Conservation (phyloP, 2,329 filamentous ascomycete genomes). For the Trichophyton verrucosum region DNA sequence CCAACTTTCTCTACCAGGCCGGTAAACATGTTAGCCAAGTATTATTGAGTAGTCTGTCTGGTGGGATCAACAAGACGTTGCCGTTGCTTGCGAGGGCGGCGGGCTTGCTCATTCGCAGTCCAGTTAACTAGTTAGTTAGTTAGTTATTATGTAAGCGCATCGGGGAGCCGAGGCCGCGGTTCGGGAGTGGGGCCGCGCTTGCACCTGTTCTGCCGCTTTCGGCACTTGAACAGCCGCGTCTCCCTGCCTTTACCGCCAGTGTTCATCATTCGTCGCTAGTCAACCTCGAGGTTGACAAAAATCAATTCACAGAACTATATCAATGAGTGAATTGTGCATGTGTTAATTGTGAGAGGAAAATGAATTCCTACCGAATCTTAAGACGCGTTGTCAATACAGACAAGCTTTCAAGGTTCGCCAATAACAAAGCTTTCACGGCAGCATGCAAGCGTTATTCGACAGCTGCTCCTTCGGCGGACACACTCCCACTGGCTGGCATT, state of each 20-base stretch:
- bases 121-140: too few relatives aligned
- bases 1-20: constrained; percentile 87
- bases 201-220: background rate
- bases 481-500: constrained; percentile 67
- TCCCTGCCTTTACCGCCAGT: background rate
- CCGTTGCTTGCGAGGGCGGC: too few relatives aligned
- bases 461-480: constrained; percentile 32
- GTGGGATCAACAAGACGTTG: background rate
- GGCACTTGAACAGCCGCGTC: background rate
- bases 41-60: background rate
- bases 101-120: too few relatives aligned
- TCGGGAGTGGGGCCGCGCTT: background rate
- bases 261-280: background rate
- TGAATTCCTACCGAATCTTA: constrained; percentile 6
- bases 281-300: background rate
- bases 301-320: background rate
- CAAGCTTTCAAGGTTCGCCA: background rate
- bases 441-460: constrained; percentile 29
- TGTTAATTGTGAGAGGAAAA: background rate
- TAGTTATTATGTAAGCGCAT: background rate
- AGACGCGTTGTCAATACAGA: background rate
- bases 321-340: background rate
- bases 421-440: background rate
- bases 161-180: constrained; percentile 1
- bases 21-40: constrained; percentile 63